Evolutionary conservation across 139 green algal species (phyloP).

Genomic region (Tetradesmus obliquus): DNA sequence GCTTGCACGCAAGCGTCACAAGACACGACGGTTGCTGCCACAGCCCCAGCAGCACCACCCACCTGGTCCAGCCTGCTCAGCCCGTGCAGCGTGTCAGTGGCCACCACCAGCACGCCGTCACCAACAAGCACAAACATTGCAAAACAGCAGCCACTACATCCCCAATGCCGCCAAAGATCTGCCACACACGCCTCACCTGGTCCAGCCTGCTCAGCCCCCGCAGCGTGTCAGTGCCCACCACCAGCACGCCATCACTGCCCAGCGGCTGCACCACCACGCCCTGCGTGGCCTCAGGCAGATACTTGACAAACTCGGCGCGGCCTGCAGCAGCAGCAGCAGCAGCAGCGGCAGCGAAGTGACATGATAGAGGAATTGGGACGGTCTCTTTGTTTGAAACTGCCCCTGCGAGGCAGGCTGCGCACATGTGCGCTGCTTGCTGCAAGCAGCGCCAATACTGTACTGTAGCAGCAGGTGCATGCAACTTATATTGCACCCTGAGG

Average conservation of each 20-base stretch:
- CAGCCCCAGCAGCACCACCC: not conserved
- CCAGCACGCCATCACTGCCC: constrained; percentile 75
- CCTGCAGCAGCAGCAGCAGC: constrained; percentile 56
- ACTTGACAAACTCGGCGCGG: constrained; percentile 78
- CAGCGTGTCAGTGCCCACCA: constrained; percentile 79
- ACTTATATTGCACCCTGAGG: too few species aligned
- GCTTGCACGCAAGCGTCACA: too few species aligned
- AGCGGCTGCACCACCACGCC: constrained; percentile 82
- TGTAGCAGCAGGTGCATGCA: too few species aligned
- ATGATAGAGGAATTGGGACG: not conserved
- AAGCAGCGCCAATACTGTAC: too few species aligned
- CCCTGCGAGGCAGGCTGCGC: too few species aligned
- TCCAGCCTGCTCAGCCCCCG: constrained; percentile 85
- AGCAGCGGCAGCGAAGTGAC: not conserved
- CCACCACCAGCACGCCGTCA: constrained; percentile 79
- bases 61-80: constrained; percentile 89
- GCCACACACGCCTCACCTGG: constrained; percentile 63
- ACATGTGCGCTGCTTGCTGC: too few species aligned
- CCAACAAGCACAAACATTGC: not conserved
- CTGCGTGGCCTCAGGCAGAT: constrained; percentile 83
- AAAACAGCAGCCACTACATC: not conserved
- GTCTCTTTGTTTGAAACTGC: too few species aligned
- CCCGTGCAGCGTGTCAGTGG: constrained; percentile 77
- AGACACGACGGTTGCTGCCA: too few species aligned
- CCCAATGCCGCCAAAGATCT: not conserved